Base-by-base conservation (phyloP, 2,329 filamentous ascomycete genomes). In the Trichoderma sp. region DNA sequence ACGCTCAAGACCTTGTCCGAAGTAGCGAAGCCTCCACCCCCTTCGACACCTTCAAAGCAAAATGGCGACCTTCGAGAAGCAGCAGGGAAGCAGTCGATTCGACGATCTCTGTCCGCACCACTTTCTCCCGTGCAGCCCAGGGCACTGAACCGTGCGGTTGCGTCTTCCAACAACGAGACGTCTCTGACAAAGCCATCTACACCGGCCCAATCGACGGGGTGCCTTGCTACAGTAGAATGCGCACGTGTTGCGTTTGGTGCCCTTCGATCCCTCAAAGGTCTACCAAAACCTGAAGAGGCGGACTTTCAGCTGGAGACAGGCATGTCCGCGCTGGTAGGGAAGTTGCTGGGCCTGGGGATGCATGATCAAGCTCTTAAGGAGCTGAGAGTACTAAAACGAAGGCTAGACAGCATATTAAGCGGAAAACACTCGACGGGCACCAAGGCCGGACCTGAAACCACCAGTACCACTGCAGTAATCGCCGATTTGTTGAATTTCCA, bases 291-390 rank as follows among this genome's bases (percentile, higher is more conserved):
- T 11, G 80, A 85, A 11, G 81, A 89, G n/a, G 85, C 88, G 1
- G 84, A 87, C 56, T 80, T 92, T 49, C 91, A 94, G 75, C 78
- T 94, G 4, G 92, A 94, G 76, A 89, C 84, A 70, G 92, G 91
- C 66, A 91, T 92, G 84, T 87, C 91, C 19, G 88, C 89, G 0
- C 84, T 94, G 65, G 79, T 91, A 49, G 86, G 87, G 49, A 92
- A 89, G 75, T 81, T 94, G 1, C 80, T 93, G 16, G 81, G 83
- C 0, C 81, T 93, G 59, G 87, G 88, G 1, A 78, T 94, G 63
- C 86, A 91, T 57, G 87, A 89, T n/a, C 82, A 90, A 68, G 91
- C 92, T 0, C 79, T 88, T 53, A 92, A 89, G 74, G 92, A 94
- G 74, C 77, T 94, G 70, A 83, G 87, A 52, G 80, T 89, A 13